Evolutionary conservation across 352 stramenopile species (phyloP).

Genomic region (Globisporangium camurandrum): DNA sequence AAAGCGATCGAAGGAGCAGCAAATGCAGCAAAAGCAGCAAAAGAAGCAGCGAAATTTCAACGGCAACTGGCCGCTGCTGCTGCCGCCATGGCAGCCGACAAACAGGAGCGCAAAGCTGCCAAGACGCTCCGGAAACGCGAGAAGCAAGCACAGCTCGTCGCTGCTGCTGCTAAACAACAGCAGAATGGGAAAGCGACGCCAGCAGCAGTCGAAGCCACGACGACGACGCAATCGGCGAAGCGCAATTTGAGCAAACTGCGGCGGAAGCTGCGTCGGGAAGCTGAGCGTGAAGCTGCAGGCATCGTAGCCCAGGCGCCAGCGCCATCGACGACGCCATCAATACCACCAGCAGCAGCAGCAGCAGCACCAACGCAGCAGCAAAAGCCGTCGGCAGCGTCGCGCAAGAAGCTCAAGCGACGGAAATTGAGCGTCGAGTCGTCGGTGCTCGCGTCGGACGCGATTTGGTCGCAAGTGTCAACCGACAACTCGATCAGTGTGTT

Average conservation of each 20-base stretch:
- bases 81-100: neutral
- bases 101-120: slow-evolving; percentile 7
- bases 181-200: too few relatives aligned
- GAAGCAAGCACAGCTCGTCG: too few relatives aligned
- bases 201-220: too few relatives aligned
- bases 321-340: too few relatives aligned
- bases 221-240: too few relatives aligned
- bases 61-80: neutral
- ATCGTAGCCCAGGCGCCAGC: too few relatives aligned
- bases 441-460: slow-evolving; percentile 46
- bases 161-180: too few relatives aligned
- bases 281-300: too few relatives aligned
- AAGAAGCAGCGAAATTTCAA: slow-evolving; percentile 8
- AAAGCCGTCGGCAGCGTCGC: neutral
- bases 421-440: slow-evolving; percentile 67
- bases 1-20: neutral
- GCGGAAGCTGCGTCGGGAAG: too few relatives aligned
- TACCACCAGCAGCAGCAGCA: slow-evolving; percentile 6
- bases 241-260: too few relatives aligned
- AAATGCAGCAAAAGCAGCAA: slow-evolving; percentile 6
- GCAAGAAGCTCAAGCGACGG: slow-evolving; percentile 15
- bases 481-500: slow-evolving; percentile 28
- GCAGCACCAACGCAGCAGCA: neutral
- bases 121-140: too few relatives aligned
- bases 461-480: slow-evolving; percentile 60